Conservation (phyloP, 139 green algal species). For the Chlamydomonas applanata region DNA sequence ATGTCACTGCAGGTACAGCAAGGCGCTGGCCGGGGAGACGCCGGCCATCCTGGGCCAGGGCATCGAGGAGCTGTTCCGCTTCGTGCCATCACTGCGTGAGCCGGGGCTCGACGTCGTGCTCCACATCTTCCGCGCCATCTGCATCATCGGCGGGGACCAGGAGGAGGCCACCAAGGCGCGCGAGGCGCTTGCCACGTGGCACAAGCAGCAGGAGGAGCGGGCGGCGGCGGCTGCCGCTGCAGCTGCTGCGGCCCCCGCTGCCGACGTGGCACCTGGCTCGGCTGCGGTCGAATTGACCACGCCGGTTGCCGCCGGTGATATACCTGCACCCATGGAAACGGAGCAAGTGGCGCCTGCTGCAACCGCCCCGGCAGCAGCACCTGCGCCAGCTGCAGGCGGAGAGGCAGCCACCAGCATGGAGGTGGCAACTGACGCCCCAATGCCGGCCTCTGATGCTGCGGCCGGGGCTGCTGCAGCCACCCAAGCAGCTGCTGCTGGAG, state of each 20-base stretch:
- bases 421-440: too few relatives aligned
- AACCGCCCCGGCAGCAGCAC: constrained; percentile 10
- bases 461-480: constrained; percentile 10
- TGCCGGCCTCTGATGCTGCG: background rate
- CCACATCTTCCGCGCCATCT: constrained; percentile 66
- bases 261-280: background rate
- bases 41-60: constrained; percentile 71
- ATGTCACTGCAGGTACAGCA: constrained; percentile 40
- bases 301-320: background rate
- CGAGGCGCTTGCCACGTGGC: background rate
- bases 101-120: constrained; percentile 69
- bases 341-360: constrained; percentile 2
- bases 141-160: constrained; percentile 59
- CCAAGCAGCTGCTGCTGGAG: background rate
- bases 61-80: constrained; percentile 90
- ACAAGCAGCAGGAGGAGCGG: constrained; percentile 19
- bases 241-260: constrained; percentile 11
- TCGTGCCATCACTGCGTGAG: constrained; percentile 67
- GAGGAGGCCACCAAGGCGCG: constrained; percentile 22
- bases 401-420: background rate
- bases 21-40: constrained; percentile 69
- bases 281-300: background rate
- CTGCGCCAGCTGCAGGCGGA: constrained; percentile 6
- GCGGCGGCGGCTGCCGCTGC: background rate
- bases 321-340: background rate